Evolutionary conservation across 1,139 yeast species (phyloP), one percentile per base, ranked within the genome.

Genomic region (Torulaspora pretoriensis): DNA sequence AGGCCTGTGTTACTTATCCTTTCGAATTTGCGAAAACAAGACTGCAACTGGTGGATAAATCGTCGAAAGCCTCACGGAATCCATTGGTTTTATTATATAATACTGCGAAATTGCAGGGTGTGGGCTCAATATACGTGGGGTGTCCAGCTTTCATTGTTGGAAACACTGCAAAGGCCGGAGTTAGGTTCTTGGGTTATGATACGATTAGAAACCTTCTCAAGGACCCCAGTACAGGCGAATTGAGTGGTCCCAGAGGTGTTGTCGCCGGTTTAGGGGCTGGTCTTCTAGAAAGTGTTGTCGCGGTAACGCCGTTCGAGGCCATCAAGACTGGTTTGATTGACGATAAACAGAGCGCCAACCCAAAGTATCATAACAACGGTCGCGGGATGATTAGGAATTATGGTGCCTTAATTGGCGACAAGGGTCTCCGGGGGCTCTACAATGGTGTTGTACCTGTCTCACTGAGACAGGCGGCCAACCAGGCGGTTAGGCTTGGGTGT

Each of bases 211-310:
- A 80, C 40, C 57, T 84, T 22, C 71, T 92, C 49, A 79, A 82
- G 25, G 97, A 92, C 64, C 81, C 81, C 55, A 77, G 86, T 52
- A 60, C 65, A 5, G 98, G 98, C 7, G 84, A 86, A 61, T 71
- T 92, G 43, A 79, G 94, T 28, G 95, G 95, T 3, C 83, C 95
- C 3, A 70, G 96, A 57, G 97, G 97, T 50, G 95, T 89, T 3
- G 48, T 90, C 38, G 98, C 98, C 1, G 98, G 98, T 8, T 72
- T 92, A 35, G 97, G 97, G 35, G 98, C 98, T 2, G 98, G 98
- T 28, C 76, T 90, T 43, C 70, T 92, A 50, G 98, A 92, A 64
- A 84, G 95, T 46, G 83, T 89, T 25, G 74, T 89, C 35, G 98
- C 97, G 0, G 96, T 92, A 37, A 92, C 98, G 1, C 98, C 98